Percentiles rank a stretch among this genome's conserved stretches.
These are phyloP conservation scores for Blastobotrys chiropterorum DNA, from an alignment of 805 yeast genomes.

Conservation along the genomic window DNA sequence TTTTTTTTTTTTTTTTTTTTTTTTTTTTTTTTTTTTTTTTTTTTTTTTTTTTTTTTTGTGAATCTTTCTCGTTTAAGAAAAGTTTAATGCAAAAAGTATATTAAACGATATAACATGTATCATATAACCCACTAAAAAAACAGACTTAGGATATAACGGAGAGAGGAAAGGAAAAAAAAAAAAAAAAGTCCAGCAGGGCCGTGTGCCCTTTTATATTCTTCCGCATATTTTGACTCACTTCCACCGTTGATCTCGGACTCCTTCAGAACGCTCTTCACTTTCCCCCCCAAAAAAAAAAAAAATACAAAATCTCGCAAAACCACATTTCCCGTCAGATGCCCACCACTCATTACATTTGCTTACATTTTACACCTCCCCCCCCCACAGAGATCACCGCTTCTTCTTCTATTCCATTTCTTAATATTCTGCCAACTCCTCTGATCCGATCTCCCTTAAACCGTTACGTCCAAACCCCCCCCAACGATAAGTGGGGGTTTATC, in stretches of 20 bases:
- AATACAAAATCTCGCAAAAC: neutral
- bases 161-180: too few relatives aligned
- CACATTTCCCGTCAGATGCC: neutral
- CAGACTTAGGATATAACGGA: neutral
- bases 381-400: too few relatives aligned
- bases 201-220: neutral
- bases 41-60: neutral
- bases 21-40: neutral
- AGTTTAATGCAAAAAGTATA: neutral
- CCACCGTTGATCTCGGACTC: neutral
- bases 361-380: too few relatives aligned
- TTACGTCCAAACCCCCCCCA: too few relatives aligned
- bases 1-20: neutral
- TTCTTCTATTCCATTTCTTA: too few relatives aligned
- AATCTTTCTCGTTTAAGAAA: neutral
- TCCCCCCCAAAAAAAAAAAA: too few relatives aligned
- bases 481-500: too few relatives aligned
- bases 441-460: too few relatives aligned
- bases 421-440: too few relatives aligned
- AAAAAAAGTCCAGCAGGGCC: neutral
- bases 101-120: neutral
- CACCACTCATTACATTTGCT: too few relatives aligned
- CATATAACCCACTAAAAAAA: neutral
- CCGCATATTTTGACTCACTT: neutral
- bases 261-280: neutral